Evolutionary conservation across 164 flowering plant species (phyloP), one percentile per base, ranked within the genome.

Genomic region (Aristolochia contorta): DNA sequence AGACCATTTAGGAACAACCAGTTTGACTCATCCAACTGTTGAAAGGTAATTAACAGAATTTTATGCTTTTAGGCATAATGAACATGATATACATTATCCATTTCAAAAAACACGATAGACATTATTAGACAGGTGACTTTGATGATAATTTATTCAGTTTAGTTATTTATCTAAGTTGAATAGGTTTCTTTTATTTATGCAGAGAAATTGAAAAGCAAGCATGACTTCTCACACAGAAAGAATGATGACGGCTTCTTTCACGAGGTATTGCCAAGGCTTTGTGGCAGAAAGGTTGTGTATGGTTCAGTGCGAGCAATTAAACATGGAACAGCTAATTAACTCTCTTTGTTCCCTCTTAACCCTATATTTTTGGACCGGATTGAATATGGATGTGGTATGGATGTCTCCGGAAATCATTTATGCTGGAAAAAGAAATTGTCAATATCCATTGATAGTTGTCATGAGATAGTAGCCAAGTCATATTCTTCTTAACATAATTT

Each of bases 121-220:
- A 37, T 37, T 37, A 37, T 37, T 37, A 37, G 7, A 4, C 43
- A 18, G 1, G 14, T 18, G 19, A 49, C 15, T 18, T 49, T 19
- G 1, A 49, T 49, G 19, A 49, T 49, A 37, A 37, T 37, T 4
- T 37, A n/a, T 37, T 37, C 43, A 37, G 43, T 37, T 37, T 37
- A 8, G 43, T 10, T 4, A 18, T 49, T 3, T 20, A 49, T 6
- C n/a, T 12, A 18, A 18, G 1, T 27, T 59, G 18, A 46, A 23
- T 37, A 37, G 3, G 53, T 61, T 64, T 66, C 56, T 27, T 18
- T 68, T 14, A 54, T 70, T 22, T 58, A 60, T 41, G 60, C 87
- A 89, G 96, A 83, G 57, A 87, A 80, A 73, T 56, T 68, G 55
- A 73, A 65, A 54, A 75, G 50, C 61, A 74, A 71, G 67, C 70